These are phyloP conservation scores for Iberis amara DNA, from an alignment of 441 rosid genomes.

Conservation along the genomic window DNA sequence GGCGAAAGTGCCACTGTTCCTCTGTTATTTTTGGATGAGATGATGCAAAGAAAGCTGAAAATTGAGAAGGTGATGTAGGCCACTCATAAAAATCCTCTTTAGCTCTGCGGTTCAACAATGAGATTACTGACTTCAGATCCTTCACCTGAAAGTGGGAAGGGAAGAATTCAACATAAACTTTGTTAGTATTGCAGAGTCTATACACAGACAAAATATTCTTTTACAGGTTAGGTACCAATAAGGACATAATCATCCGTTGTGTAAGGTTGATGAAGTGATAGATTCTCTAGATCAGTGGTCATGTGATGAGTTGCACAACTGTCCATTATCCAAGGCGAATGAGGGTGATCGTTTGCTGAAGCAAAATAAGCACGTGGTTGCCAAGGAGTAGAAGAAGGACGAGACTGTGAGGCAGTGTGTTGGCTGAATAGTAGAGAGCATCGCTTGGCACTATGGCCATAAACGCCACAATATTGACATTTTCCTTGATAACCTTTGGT, in stretches of 20 bases:
- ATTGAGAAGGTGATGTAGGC: accelerated
- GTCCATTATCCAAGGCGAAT: background rate
- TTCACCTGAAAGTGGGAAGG: too few relatives aligned
- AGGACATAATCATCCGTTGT: background rate
- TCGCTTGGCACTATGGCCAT: too few relatives aligned
- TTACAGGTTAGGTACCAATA: background rate
- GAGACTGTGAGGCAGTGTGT: too few relatives aligned
- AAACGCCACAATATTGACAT: too few relatives aligned
- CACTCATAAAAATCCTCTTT: background rate
- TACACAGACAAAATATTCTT: background rate
- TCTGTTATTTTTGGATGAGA: background rate
- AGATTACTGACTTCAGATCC: background rate
- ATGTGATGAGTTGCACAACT: background rate
- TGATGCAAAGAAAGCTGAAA: background rate
- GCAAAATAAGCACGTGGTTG: background rate
- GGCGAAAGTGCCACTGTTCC: background rate
- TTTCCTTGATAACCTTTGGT: too few relatives aligned
- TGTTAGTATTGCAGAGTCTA: background rate
- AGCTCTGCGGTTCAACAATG: background rate
- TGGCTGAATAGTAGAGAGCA: too few relatives aligned
- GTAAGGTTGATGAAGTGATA: background rate
- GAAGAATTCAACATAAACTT: too few relatives aligned
- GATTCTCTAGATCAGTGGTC: background rate
- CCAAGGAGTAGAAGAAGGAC: background rate
- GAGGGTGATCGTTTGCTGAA: background rate